Base-by-base conservation (phyloP, 768 basidiomycete genomes). In the Mycena kentingensis region DNA sequence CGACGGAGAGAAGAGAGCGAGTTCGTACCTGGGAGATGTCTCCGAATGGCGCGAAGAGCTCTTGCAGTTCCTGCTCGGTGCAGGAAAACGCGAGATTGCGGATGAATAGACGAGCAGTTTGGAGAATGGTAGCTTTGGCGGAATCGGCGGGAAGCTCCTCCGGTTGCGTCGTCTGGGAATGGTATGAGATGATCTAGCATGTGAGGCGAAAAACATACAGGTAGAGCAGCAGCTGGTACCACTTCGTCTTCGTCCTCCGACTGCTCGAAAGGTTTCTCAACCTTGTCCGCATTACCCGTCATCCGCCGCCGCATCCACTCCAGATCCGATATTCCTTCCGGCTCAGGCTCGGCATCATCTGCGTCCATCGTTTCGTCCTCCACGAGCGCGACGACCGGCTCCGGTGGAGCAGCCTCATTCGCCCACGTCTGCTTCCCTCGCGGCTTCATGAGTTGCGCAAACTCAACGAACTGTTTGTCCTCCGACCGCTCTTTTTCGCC, bases 81-180 rank as follows among this genome's bases (percentile, higher is more conserved):
- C 89, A 91, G 0, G 86, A 81, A 63, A 93, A 98, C 0, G 93
- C 78, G n/a, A 99, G 70, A 65, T 98, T 99, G n/a, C 97, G 91
- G 5, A 99, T 73, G 64, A 98, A 98, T 2, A 98, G 73, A 4
- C 95, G 82, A 1, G 83, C 79, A 0, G 93, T 95, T 51, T 80
- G 77, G 4, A 87, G 70, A 46, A 96, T 87, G 1, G 84, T 82
- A 28, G 77, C 73, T 45, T 65, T 71, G 4, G 70, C 73, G 2
- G 70, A 55, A 43, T 83, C 77, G 21, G 70, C 64, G 8, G 67
- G 59, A 5, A 61, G 36, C 32, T 65, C 63, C 3, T 56, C 38
- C 10, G 67, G 42, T 11, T 60, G 51, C 46, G 38, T 31, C 43
- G 39, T 56, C 49, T 44, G 25, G 11, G 4, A 46, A 4, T 19